A percentile compares a stretch with the other conserved stretches of the same genome.
phyloP scores from a whole-genome alignment of 208 protist species.

The Leishmania mexicana region DNA sequence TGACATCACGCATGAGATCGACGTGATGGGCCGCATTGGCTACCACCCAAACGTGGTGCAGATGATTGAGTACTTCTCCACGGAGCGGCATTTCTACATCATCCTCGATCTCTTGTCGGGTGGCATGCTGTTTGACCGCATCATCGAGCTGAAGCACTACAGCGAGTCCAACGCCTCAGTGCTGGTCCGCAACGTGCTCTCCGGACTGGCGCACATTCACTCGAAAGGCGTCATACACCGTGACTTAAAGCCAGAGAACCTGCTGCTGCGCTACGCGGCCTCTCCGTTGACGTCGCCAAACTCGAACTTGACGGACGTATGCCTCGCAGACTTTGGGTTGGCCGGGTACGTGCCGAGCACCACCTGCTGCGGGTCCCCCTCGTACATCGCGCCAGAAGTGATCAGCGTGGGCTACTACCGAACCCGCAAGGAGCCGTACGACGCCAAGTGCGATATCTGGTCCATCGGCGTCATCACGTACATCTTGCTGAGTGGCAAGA shows the following conservation, averaged over 20 bases:
- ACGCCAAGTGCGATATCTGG: conserved; percentile 86
- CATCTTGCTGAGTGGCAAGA: conserved; percentile 74
- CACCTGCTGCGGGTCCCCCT: conserved; percentile 79
- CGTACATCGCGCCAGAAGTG: conserved; percentile 87
- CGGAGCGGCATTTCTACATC: conserved; percentile 82
- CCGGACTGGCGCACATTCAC: conserved; percentile 94
- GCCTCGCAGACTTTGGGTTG: conserved; percentile 98
- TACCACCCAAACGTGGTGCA: conserved; percentile 77
- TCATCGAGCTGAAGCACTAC: conserved; percentile 96
- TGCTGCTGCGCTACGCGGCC: conserved; percentile 97
- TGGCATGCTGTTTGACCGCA: conserved; percentile 98
- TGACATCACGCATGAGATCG: conserved; percentile 73
- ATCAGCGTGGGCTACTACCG: conserved; percentile 71
- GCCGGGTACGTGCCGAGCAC: conserved; percentile 81
- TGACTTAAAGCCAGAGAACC: conserved; percentile 99
- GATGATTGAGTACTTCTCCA: conserved; percentile 97
- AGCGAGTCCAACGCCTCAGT: conserved; percentile 96
- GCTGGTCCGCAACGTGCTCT: conserved; percentile 97
- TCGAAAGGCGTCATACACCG: conserved; percentile 98
- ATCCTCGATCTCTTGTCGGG: conserved; percentile 98
- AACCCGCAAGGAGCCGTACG: conserved; percentile 54
- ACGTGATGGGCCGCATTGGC: conserved; percentile 71
- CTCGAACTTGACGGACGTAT: conserved; percentile 85
- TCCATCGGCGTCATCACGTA: conserved; percentile 87
- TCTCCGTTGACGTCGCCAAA: conserved; percentile 31